A percentile compares a stretch with the other conserved stretches of the same genome.
Evolutionary conservation across 257 asterid genomes (phyloP).

Genomic region (Hygrophila difformis): DNA sequence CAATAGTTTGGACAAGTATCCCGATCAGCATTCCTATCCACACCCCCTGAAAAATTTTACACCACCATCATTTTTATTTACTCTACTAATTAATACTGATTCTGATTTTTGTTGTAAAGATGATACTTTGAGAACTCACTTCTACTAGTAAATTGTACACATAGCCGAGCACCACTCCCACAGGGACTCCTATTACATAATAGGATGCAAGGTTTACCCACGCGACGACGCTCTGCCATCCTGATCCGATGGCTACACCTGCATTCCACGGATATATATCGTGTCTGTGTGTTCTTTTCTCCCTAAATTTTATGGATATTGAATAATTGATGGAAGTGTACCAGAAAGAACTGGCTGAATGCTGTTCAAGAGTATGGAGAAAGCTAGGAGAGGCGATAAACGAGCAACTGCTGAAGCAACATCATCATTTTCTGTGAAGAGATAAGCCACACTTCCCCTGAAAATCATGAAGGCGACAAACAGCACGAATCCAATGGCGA

Average conservation of each 20-base stretch:
- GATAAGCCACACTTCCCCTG: constrained; percentile 41
- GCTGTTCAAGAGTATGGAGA: constrained; percentile 39
- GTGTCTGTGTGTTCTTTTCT: no score
- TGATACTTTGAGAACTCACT: constrained; percentile 18
- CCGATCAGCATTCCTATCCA: not conserved
- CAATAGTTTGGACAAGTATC: not conserved
- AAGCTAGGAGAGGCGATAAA: constrained; percentile 33
- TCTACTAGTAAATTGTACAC: constrained; percentile 22
- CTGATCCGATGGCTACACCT: constrained; percentile 49
- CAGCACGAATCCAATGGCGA: constrained; percentile 32
- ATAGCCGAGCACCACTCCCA: constrained; percentile 37
- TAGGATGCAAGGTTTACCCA: constrained; percentile 31
- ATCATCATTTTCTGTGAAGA: constrained; percentile 30
- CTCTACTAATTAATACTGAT: no score
- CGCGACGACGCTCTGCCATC: constrained; percentile 34
- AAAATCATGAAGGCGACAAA: constrained; percentile 41
- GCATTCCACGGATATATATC: no score
- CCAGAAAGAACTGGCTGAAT: constrained; percentile 44
- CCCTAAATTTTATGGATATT: no score
- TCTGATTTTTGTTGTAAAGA: no score
- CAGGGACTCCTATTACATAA: constrained; percentile 38
- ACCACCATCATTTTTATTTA: no score
- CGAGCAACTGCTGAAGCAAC: constrained; percentile 16
- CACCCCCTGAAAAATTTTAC: not conserved
- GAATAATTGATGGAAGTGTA: not conserved